Evolutionary conservation across 1,284 basidiomycete genomes (phyloP).

Genomic region (Irpex sp.): DNA sequence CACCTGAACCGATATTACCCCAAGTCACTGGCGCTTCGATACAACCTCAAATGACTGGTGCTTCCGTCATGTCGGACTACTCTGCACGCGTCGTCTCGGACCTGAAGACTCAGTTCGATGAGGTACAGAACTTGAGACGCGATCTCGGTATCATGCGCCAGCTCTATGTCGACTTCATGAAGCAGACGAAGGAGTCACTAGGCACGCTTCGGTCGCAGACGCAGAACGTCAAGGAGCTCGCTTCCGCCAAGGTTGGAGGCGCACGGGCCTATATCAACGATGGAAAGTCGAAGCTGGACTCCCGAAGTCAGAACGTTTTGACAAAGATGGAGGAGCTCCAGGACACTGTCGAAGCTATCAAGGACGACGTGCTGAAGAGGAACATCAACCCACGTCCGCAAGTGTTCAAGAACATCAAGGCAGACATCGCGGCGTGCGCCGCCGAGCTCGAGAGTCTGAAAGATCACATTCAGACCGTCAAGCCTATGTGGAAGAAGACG

Average conservation of each 20-base stretch:
- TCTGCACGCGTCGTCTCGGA: conserved; percentile 72
- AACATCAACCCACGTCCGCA: conserved; percentile 82
- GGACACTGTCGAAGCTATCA: conserved; percentile 88
- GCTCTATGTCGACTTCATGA: conserved; percentile 90
- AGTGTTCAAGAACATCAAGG: conserved; percentile 70
- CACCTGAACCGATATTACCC: conserved; percentile 36
- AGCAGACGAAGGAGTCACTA: conserved; percentile 85
- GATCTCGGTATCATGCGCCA: conserved; percentile 94
- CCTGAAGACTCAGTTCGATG: conserved; percentile 89
- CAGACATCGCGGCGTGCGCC: conserved; percentile 70
- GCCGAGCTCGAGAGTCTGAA: conserved; percentile 76
- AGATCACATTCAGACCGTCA: conserved; percentile 85
- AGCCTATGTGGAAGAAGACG: conserved; percentile 98
- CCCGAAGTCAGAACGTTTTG: conserved; percentile 84
- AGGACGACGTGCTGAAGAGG: conserved; percentile 89
- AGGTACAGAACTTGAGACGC: conserved; percentile 88
- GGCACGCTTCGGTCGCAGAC: conserved; percentile 77
- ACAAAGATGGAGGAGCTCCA: conserved; percentile 93
- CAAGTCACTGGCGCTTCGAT: conserved; percentile 67
- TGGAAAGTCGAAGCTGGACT: conserved; percentile 88
- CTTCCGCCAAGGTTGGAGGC: conserved; percentile 80
- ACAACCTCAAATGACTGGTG: conserved; percentile 71
- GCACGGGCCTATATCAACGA: conserved; percentile 88
- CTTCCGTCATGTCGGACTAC: conserved; percentile 68
- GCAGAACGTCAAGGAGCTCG: conserved; percentile 81